Evolutionary conservation across 768 basidiomycete genomes (phyloP).

Genomic region (Trametes punicea): DNA sequence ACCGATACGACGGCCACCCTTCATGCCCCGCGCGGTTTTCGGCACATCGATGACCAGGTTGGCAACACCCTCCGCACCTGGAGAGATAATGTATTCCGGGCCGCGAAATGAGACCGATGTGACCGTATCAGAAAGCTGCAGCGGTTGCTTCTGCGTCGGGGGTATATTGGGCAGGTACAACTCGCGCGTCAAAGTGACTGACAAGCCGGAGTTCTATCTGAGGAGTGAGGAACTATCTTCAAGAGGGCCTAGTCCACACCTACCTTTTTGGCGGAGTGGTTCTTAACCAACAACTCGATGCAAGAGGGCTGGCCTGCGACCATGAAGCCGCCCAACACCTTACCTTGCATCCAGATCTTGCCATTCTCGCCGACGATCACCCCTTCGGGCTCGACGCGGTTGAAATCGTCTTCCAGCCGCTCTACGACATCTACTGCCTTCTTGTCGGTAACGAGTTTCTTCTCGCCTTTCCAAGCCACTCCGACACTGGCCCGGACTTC

Average conservation of each 20-base stretch:
- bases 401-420: constrained; percentile 35
- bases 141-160: constrained; percentile 40
- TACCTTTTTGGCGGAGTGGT: constrained; percentile 79
- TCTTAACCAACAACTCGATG: constrained; percentile 77
- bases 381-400: constrained; percentile 47
- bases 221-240: not conserved
- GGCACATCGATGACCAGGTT: constrained; percentile 82
- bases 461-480: constrained; percentile 75
- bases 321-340: constrained; percentile 56
- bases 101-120: constrained; percentile 70
- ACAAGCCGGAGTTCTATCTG: constrained; percentile 63
- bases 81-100: constrained; percentile 68
- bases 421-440: constrained; percentile 66
- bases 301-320: constrained; percentile 69
- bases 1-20: constrained; percentile 59
- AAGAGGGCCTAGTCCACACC: constrained; percentile 14
- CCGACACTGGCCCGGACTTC: constrained; percentile 70
- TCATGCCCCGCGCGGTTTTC: constrained; percentile 56
- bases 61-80: constrained; percentile 75
- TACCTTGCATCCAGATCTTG: constrained; percentile 74
- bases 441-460: constrained; percentile 59
- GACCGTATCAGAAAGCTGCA: constrained; percentile 66
- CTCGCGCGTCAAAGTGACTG: constrained; percentile 56
- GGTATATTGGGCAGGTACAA: constrained; percentile 51
- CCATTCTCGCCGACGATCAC: constrained; percentile 74